These are phyloP conservation scores for Ascochyta fabae DNA, from an alignment of 2,329 filamentous ascomycete species.

Conservation along the genomic window DNA sequence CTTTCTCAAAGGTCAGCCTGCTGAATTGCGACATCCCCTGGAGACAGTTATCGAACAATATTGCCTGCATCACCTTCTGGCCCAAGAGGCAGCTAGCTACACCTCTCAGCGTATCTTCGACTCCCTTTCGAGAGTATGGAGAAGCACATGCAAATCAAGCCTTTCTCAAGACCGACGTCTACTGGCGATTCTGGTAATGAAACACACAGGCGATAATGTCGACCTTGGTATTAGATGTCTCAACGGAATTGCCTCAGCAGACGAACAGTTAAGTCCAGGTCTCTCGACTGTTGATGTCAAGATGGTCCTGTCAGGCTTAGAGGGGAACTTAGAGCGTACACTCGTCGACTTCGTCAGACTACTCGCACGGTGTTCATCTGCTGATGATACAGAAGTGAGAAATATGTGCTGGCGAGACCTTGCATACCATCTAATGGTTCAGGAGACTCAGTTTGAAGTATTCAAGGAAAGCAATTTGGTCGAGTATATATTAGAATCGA, in stretches of 20 bases:
- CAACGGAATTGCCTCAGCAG: constrained; percentile 19
- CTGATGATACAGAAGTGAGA: constrained; percentile 3
- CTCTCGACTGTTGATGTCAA: constrained; percentile 20
- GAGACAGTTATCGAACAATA: constrained; percentile 25
- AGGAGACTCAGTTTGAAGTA: constrained; percentile 10
- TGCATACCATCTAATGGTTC: constrained; percentile 22
- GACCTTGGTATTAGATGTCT: constrained; percentile 28
- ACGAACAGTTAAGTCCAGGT: constrained; percentile 13
- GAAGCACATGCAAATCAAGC: constrained; percentile 4
- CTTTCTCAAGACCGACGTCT: constrained; percentile 17
- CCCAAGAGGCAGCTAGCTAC: constrained; percentile 9
- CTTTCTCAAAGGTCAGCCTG: background rate
- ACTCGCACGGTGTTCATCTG: constrained; percentile 11
- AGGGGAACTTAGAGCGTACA: constrained; percentile 9
- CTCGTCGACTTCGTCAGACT: constrained; percentile 28
- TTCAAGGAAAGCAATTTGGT: constrained; percentile 6
- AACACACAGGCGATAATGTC: constrained; percentile 4
- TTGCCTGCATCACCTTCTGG: constrained; percentile 26
- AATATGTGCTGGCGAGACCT: constrained; percentile 32
- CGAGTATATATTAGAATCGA: constrained; percentile 23
- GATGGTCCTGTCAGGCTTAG: constrained; percentile 11
- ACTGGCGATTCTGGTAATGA: constrained; percentile 28
- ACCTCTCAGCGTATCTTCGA: constrained; percentile 23
- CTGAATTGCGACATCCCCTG: constrained; percentile 9
- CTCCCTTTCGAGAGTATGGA: constrained; percentile 30